Base-by-base conservation (phyloP, 345 rosid species). In the Hypericum androsaemum region DNA sequence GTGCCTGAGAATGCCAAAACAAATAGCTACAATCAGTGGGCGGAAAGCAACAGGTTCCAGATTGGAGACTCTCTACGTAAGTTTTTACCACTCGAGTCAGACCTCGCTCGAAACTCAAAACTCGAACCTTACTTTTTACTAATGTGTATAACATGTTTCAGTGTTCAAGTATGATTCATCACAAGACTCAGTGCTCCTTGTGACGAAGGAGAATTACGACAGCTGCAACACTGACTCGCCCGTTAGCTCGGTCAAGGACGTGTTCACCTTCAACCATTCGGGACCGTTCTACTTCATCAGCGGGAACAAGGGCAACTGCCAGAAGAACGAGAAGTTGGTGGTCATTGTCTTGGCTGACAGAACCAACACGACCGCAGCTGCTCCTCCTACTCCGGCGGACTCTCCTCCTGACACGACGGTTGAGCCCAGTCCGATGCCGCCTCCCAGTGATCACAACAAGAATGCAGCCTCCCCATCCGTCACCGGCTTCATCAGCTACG, bases 241-340 rank as follows among this genome's bases (percentile, higher is more conserved):
- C 2, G 45, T 59, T 0, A 66, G 69, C 5, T 63, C 73, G 22
- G 73, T 53, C 64, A 40, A 59, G 0, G 80, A 77, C 14, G 69
- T 79, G 49, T 59, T 80, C 79, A 59, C 64, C 7, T 64, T 89
- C 65, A 76, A 63, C 36, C 69, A 39, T 3, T 83, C 88, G 0
- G 95, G 97, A 4, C 72, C 86, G 13, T 59, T 52, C 72, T 67
- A 83, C 57, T 89, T 86, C 84, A 83, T 83, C 53, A 89, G 89
- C 36, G 95, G 97, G 43, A 82, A 72, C 67, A 71, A 69, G 68
- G 82, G 80, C 11, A 64, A 78, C 62, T 89, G 97, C 65, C 52
- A 56, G 32, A 86, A 86, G 59, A 74, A 74, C 44, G 78, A 89
- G 71, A 89, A 86, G 71, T 16, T 90, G 7, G 62, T 41, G 11